Evolutionary conservation across 2,329 filamentous ascomycete species (phyloP), one percentile per base, ranked within the genome.

Genomic region (Alternaria brassicicola): DNA sequence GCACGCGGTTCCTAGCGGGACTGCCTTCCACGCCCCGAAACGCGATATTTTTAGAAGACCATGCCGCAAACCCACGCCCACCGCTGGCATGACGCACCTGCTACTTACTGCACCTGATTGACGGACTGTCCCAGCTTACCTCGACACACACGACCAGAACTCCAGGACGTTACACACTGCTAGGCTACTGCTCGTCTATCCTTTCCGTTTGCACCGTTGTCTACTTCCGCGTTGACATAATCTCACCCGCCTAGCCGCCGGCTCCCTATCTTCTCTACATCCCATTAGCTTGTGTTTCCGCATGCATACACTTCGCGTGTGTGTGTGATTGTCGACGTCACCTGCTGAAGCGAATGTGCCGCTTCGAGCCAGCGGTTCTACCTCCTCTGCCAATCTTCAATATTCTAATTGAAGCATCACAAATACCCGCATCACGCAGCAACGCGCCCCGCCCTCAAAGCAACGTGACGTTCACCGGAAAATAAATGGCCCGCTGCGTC

Each of bases 181-280:
- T 64, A 64, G 66, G 63, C 64, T 61, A 31, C 42, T 38, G 25
- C 25, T 56, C 50, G 46, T 55, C 52, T 57, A 48, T 31, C 56
- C 43, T 30, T 51, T 54, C 45, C 45, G 28, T 10, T 41, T 38
- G 12, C 25, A 30, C 5, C 19, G 5, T 52, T 19, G 10, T 51
- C 26, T 17, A n/a, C 31, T 56, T 47, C 43, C 52, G n/a, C 51
- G 43, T 55, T 63, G 54, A 61, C 57, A 61, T 53, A 58, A 67
- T 71, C 71, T 73, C 53, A 73, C 71, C 65, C 65, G 65, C 66
- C 56, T 73, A 74, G 52, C 70, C 71, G 71, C 71, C 67, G 62
- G 59, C 57, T 36, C 62, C 61, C 61, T 64, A 65, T 63, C 52
- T 45, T 53, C 41, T 30, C 25, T 31, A 25, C 12, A 47, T 38